These are phyloP conservation scores for Porpolomopsis calyptriformis DNA, from an alignment of 768 basidiomycete species.

Conservation along the genomic window DNA sequence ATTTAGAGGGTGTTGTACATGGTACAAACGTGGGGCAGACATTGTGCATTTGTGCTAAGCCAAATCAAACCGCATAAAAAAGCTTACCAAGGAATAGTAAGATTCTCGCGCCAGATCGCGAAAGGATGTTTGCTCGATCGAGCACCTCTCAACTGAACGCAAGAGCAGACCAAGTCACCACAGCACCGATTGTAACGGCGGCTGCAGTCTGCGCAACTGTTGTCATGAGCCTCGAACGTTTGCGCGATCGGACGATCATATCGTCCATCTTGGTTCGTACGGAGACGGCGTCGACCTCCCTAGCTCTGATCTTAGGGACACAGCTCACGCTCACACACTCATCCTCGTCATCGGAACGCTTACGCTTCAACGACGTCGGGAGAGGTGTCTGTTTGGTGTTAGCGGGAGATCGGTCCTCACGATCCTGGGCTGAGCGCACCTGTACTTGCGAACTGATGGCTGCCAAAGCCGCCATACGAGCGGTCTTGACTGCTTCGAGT, in stretches of 20 bases:
- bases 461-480: conserved; percentile 28
- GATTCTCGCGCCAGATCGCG: too few species aligned
- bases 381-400: conserved; percentile 19
- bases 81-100: not conserved
- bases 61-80: not conserved
- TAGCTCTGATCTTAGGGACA: too few species aligned
- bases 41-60: too few species aligned
- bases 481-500: conserved; percentile 32
- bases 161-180: conserved; percentile 63
- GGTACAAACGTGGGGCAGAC: not conserved
- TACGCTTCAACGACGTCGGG: conserved; percentile 47
- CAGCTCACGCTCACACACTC: conserved; percentile 21
- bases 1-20: not conserved
- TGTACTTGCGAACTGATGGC: conserved; percentile 25
- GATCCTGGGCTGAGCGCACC: conserved; percentile 19
- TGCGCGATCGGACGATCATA: conserved; percentile 22
- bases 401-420: conserved; percentile 10
- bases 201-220: conserved; percentile 49
- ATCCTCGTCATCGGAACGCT: conserved; percentile 37
- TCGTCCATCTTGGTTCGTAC: conserved; percentile 11
- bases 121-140: too few species aligned
- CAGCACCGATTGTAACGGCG: conserved; percentile 55
- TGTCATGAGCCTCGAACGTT: conserved; percentile 33
- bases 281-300: conserved; percentile 4
- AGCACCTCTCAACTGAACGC: conserved; percentile 44